Percentiles rank a stretch among this genome's conserved stretches.
Evolutionary conservation across 73 alveolate species (phyloP).

Genomic region (Stentor coeruleus): DNA sequence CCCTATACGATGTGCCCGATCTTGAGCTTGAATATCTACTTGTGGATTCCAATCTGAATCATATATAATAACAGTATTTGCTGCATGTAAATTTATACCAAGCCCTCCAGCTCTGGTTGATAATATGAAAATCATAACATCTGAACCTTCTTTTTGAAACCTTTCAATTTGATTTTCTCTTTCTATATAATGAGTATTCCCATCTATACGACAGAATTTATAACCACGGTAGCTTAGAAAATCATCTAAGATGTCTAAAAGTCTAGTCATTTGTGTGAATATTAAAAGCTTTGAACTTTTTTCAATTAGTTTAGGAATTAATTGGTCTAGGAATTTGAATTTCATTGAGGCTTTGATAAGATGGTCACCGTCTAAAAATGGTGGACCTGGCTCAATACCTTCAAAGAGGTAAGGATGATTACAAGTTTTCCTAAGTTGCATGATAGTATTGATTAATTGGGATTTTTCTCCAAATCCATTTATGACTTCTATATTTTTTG

Average conservation of each 20-base stretch:
- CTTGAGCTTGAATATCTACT: slow-evolving; percentile 97
- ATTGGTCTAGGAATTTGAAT: slow-evolving; percentile 81
- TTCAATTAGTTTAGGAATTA: slow-evolving; percentile 60
- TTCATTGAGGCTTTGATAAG: slow-evolving; percentile 75
- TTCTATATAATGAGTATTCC: slow-evolving; percentile 59
- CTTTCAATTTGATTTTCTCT: slow-evolving; percentile 57
- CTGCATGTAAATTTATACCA: slow-evolving; percentile 87
- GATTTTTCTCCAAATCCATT: slow-evolving; percentile 30
- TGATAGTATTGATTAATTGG: slow-evolving; percentile 53
- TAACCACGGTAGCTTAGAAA: slow-evolving; percentile 76
- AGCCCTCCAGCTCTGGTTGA: slow-evolving; percentile 96
- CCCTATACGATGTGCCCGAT: slow-evolving; percentile 99
- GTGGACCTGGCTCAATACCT: slow-evolving; percentile 43
- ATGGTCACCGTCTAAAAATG: slow-evolving; percentile 86
- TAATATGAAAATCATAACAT: slow-evolving; percentile 72
- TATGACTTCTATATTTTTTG: slow-evolving; percentile 83
- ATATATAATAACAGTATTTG: slow-evolving; percentile 91
- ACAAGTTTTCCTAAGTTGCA: slow-evolving; percentile 89
- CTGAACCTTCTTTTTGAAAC: slow-evolving; percentile 58
- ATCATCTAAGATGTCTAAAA: slow-evolving; percentile 91
- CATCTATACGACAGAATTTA: slow-evolving; percentile 70
- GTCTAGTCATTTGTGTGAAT: slow-evolving; percentile 81
- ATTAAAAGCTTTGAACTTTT: slow-evolving; percentile 72
- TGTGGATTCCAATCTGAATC: slow-evolving; percentile 99
- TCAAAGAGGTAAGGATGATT: slow-evolving; percentile 83